Evolutionary conservation across 2,329 filamentous ascomycete species (phyloP).

Genomic region (Xylaria sp.): DNA sequence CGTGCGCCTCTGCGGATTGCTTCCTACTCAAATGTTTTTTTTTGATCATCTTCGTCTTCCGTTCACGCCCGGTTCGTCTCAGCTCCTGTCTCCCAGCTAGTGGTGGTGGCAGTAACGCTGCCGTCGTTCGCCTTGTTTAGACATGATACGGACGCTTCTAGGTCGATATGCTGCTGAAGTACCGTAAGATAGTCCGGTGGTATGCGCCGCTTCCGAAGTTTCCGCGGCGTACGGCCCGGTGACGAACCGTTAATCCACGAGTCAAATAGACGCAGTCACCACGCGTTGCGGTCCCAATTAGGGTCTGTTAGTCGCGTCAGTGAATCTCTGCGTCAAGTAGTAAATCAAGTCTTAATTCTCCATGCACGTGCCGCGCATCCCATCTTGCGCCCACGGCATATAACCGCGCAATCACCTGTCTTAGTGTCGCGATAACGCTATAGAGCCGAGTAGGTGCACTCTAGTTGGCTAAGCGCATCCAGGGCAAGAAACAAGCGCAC

Average conservation of each 20-base stretch:
- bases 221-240: constrained; percentile 45
- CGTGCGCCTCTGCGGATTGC: too few species aligned
- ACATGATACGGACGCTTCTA: constrained; percentile 26
- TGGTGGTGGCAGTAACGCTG: constrained; percentile 1
- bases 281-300: constrained; percentile 90
- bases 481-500: too few species aligned
- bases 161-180: constrained; percentile 34
- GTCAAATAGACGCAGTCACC: constrained; percentile 61
- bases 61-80: background rate
- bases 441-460: too few species aligned
- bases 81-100: background rate
- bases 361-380: background rate
- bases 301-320: constrained; percentile 59
- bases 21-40: background rate
- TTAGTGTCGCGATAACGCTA: background rate
- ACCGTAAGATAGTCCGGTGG: constrained; percentile 37
- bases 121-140: constrained; percentile 3
- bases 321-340: background rate
- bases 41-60: background rate
- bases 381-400: too few species aligned
- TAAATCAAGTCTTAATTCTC: background rate
- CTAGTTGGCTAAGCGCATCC: too few species aligned
- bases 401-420: background rate
- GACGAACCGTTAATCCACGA: constrained; percentile 37
- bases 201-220: constrained; percentile 50